Base-by-base conservation (phyloP, 257 asterid species). In the Gynochthodes officinalis region DNA sequence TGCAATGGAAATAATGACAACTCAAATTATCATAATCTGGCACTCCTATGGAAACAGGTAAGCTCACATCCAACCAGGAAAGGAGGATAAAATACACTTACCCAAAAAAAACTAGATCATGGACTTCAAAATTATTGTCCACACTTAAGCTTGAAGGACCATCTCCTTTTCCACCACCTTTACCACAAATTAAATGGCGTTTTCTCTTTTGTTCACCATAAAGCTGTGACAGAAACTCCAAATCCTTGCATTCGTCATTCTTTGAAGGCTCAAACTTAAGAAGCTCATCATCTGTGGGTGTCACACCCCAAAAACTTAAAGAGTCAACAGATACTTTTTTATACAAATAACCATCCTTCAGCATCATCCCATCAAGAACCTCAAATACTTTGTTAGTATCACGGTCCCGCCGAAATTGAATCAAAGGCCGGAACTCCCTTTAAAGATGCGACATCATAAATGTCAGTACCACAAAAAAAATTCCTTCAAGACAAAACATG, bases 351-450 rank as follows among this genome's bases (percentile, higher is more conserved):
- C 99, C 98, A 75, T 90, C 98, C 84, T 89, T 95, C 84, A 95
- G 84, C 95, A 92, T 82, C 96, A 90, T 92, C 76, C 98, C 98
- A 73, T 92, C 97, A 67, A 92, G 96, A 79, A 86, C 66, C 77
- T 95, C 96, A 82, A 86, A 82, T 76, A 77, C 73, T 77, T 67
- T 73, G 77, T 85, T 86, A 18, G 91, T 87, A 54, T 92, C 99
- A 67, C 96, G 98, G 77, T 95, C 99, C 63, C 92, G 87, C 39
- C 98, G 91, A 75, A 19, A n/a, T 64, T 89, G 95, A 77, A 95
- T 92, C 79, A 92, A 89, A 73, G 99, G 96, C 57, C 94, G 98
- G 75, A 90, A 92, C 87, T 92, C 96, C 75, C 99, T 95, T 76
- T 67, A 82, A 55, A 72, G 57, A 33, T 73, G 59, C 7, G 73